Conservation (phyloP, 345 rosid species). For the Acer campestre region DNA sequence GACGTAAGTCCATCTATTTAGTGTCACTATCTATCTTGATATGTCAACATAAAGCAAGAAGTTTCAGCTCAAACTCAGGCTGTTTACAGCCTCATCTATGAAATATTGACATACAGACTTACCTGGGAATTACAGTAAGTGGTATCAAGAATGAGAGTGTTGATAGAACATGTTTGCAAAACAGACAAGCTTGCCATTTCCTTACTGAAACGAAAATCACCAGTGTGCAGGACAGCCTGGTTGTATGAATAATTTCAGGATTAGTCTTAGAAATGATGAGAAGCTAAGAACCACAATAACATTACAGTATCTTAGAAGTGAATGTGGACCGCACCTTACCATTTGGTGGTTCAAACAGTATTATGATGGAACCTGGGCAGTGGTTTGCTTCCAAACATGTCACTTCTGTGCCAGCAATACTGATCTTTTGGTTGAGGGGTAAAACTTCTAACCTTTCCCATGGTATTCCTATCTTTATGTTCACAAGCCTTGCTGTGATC, state of each 20-base stretch:
- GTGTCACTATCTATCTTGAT: not conserved
- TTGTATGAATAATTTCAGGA: conserved; percentile 11
- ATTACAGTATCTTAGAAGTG: conserved; percentile 11
- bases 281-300: conserved; percentile 12
- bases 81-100: not conserved
- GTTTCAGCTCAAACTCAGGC: not conserved
- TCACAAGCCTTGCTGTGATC: conserved; percentile 83
- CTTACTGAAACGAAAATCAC: conserved; percentile 84
- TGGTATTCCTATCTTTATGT: conserved; percentile 82
- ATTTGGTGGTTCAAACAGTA: conserved; percentile 84
- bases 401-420: conserved; percentile 61
- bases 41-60: not conserved
- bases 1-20: not conserved
- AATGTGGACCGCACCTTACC: conserved; percentile 70
- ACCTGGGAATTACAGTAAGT: conserved; percentile 96
- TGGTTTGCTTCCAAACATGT: conserved; percentile 95
- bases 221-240: conserved; percentile 86
- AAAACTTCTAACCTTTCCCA: conserved; percentile 80
- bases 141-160: conserved; percentile 94
- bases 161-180: conserved; percentile 46
- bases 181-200: conserved; percentile 49
- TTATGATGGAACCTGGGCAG: conserved; percentile 89
- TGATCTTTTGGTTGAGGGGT: conserved; percentile 69
- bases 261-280: conserved; percentile 17
- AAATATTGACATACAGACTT: conserved; percentile 14